phyloP scores from a whole-genome alignment of 2,329 filamentous ascomycete genomes.

The Ceratocystis cubensis region DNA sequence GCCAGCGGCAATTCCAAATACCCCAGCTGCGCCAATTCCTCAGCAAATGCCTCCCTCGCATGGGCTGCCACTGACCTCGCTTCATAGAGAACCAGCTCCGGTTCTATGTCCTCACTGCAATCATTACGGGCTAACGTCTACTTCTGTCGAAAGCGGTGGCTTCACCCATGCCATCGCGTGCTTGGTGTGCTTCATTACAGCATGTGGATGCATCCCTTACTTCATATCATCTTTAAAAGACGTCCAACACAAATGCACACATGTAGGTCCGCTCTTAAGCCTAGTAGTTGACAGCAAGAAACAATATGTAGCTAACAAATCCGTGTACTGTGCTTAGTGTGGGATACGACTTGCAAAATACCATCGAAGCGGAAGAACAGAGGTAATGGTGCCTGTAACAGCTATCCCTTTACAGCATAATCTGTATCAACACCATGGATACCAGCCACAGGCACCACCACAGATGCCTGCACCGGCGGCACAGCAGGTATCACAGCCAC shows the following conservation, averaged over 20 bases:
- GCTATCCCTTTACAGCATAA: conserved; percentile 12
- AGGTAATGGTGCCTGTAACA: conserved; percentile 22
- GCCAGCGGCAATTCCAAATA: background rate
- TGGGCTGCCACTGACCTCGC: conserved; percentile 18
- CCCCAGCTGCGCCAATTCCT: background rate
- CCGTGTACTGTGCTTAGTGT: conserved; percentile 19
- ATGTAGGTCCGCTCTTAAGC: conserved; percentile 13
- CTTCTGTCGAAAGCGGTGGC: conserved; percentile 7
- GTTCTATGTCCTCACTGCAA: conserved; percentile 24
- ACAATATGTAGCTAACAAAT: conserved; percentile 16
- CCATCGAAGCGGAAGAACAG: conserved; percentile 24
- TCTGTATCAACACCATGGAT: background rate
- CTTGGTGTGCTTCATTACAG: conserved; percentile 23
- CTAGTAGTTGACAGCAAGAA: too few relatives aligned
- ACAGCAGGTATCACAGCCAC: background rate
- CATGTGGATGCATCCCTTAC: conserved; percentile 24
- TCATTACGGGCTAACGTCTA: conserved; percentile 19
- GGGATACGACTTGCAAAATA: conserved; percentile 24
- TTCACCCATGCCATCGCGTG: conserved; percentile 24
- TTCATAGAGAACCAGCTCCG: conserved; percentile 22
- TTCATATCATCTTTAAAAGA: conserved; percentile 23
- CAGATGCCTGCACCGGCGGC: background rate
- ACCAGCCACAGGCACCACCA: conserved; percentile 1
- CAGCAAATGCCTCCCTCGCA: background rate
- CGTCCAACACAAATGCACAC: conserved; percentile 23